A percentile compares a stretch with the other conserved stretches of the same genome.
These are phyloP conservation scores for Withania somnifera DNA, from an alignment of 305 asterid genomes.

Conservation along the genomic window DNA sequence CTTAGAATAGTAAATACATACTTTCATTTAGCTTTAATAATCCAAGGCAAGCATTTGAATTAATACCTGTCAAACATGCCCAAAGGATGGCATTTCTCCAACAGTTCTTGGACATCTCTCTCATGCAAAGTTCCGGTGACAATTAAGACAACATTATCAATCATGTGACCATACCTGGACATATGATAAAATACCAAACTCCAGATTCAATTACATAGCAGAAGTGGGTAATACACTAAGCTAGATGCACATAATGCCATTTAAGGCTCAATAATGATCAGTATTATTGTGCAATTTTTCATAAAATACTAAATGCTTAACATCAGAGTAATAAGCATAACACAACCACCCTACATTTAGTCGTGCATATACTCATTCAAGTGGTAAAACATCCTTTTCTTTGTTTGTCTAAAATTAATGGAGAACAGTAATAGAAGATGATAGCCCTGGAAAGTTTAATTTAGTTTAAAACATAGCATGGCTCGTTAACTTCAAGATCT, in stretches of 20 bases:
- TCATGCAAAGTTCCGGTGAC: constrained; percentile 98
- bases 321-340: neutral
- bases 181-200: neutral
- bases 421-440: neutral
- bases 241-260: neutral
- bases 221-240: neutral
- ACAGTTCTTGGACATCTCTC: constrained; percentile 93
- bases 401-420: neutral
- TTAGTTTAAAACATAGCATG: neutral
- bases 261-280: neutral
- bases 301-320: neutral
- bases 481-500: neutral
- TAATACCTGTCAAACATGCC: constrained; percentile 98
- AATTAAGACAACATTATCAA: constrained; percentile 87
- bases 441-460: neutral
- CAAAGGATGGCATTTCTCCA: constrained; percentile 97
- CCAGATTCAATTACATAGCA: neutral
- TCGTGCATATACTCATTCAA: neutral
- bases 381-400: neutral
- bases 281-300: neutral
- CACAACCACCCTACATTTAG: neutral
- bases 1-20: neutral
- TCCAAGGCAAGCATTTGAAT: neutral
- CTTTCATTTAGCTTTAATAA: neutral
- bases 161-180: constrained; percentile 93